Conservation (phyloP, 768 basidiomycete genomes). For the Suillus americanus region DNA sequence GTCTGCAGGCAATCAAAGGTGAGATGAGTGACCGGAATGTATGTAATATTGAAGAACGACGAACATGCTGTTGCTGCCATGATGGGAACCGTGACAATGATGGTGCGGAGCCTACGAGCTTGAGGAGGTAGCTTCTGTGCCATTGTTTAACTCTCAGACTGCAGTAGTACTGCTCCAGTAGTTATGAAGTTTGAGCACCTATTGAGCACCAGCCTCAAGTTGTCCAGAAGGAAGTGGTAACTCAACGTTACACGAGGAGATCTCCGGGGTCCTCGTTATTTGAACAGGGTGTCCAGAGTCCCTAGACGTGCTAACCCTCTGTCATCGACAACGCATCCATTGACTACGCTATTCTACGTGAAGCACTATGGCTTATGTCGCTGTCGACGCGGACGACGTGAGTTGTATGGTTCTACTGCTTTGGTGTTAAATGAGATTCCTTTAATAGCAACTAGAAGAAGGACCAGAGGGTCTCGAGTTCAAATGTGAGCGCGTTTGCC, state of each 20-base stretch:
- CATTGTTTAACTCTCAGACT: conserved; percentile 14
- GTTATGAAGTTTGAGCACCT: not conserved
- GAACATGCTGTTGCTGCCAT: conserved; percentile 64
- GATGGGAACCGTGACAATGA: conserved; percentile 65
- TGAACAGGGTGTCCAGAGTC: conserved; percentile 1
- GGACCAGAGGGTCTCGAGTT: conserved; percentile 71
- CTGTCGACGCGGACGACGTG: conserved; percentile 72
- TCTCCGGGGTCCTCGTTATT: not conserved
- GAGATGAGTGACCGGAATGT: conserved; percentile 8
- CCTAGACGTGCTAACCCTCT: not conserved
- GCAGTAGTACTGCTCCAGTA: not conserved
- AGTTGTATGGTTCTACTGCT: conserved; percentile 17
- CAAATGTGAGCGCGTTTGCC: conserved; percentile 48
- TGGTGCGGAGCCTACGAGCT: conserved; percentile 45
- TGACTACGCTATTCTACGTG: not conserved
- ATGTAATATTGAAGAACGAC: conserved; percentile 19
- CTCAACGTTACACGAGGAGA: not conserved
- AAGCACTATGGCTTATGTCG: conserved; percentile 62
- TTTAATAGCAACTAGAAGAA: conserved; percentile 54
- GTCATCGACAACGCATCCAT: not conserved
- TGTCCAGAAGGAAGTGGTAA: not conserved
- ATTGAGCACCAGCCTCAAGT: not conserved
- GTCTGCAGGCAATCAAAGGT: conserved; percentile 35
- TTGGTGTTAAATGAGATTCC: not conserved
- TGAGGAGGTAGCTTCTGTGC: conserved; percentile 40